Percentiles rank a stretch among this genome's conserved stretches.
These are phyloP conservation scores for Trichosporon ovoides DNA, from an alignment of 1,284 basidiomycete species.

Conservation along the genomic window DNA sequence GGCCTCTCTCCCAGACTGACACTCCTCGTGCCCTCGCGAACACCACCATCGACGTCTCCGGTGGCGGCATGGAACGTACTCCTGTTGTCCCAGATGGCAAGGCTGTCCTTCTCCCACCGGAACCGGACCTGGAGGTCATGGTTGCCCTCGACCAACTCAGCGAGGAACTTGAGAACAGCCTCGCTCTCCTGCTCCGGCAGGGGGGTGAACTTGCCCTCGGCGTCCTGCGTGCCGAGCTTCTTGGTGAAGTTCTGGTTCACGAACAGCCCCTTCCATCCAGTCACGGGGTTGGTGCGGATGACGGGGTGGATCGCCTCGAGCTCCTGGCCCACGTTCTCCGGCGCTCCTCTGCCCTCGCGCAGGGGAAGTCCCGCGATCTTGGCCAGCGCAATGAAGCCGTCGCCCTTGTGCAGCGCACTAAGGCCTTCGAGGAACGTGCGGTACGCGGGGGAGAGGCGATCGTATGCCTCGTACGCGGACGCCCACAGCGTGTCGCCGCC, in stretches of 20 bases:
- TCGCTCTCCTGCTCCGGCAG: constrained; percentile 57
- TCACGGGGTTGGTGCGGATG: constrained; percentile 52
- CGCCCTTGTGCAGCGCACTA: constrained; percentile 57
- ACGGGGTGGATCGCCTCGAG: constrained; percentile 61
- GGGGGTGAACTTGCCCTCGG: constrained; percentile 43
- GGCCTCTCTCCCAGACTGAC: constrained; percentile 63
- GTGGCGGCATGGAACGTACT: constrained; percentile 30
- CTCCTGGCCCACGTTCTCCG: constrained; percentile 57
- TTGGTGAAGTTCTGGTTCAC: constrained; percentile 62
- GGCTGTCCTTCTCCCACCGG: constrained; percentile 48
- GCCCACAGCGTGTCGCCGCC: constrained; percentile 52
- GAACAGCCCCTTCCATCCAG: constrained; percentile 72
- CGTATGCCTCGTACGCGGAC: constrained; percentile 60
- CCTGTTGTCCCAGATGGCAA: constrained; percentile 49
- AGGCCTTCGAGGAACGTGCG: constrained; percentile 57
- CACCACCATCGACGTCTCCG: constrained; percentile 50
- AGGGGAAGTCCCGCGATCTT: constrained; percentile 5
- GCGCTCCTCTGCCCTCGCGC: constrained; percentile 52
- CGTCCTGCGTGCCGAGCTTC: constrained; percentile 48
- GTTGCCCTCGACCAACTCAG: constrained; percentile 52
- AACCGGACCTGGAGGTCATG: constrained; percentile 61
- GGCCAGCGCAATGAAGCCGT: constrained; percentile 53
- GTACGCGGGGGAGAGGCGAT: constrained; percentile 57
- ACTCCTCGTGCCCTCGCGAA: constrained; percentile 58
- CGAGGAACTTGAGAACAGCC: constrained; percentile 36